These are phyloP conservation scores for Ajuga reptans DNA, from an alignment of 305 asterid genomes.

Conservation along the genomic window DNA sequence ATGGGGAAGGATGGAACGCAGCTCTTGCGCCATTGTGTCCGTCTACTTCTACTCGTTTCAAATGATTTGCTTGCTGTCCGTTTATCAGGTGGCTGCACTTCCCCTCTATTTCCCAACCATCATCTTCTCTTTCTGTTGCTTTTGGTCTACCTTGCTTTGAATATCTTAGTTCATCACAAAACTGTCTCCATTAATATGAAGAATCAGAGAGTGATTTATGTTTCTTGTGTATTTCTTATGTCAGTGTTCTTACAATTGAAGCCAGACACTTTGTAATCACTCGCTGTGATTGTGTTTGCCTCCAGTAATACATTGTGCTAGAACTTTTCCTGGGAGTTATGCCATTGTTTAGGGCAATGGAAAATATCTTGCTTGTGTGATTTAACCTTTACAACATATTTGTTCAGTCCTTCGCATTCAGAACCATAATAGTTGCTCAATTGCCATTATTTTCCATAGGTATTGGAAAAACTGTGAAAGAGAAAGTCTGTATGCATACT, in stretches of 20 bases:
- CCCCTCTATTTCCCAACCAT: slow-evolving; percentile 9
- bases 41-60: slow-evolving; percentile 82
- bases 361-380: background rate
- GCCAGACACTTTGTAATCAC: background rate
- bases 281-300: background rate
- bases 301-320: slow-evolving; percentile 7
- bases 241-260: background rate
- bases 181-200: no score
- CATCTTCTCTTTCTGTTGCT: background rate
- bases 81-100: slow-evolving; percentile 56
- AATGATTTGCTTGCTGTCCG: slow-evolving; percentile 90
- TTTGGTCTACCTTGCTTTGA: background rate
- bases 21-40: slow-evolving; percentile 98
- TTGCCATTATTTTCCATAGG: slow-evolving; percentile 38
- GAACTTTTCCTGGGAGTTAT: background rate
- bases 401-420: slow-evolving; percentile 8
- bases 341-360: background rate
- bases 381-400: slow-evolving; percentile 4
- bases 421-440: background rate
- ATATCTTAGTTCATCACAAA: background rate
- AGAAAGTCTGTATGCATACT: slow-evolving; percentile 93
- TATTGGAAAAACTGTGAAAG: slow-evolving; percentile 91
- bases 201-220: no score
- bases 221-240: background rate
- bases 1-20: slow-evolving; percentile 99